Evolutionary conservation across 163 green algal genomes (phyloP), one percentile per base, ranked within the genome.

Genomic region (Volvox carteri): DNA sequence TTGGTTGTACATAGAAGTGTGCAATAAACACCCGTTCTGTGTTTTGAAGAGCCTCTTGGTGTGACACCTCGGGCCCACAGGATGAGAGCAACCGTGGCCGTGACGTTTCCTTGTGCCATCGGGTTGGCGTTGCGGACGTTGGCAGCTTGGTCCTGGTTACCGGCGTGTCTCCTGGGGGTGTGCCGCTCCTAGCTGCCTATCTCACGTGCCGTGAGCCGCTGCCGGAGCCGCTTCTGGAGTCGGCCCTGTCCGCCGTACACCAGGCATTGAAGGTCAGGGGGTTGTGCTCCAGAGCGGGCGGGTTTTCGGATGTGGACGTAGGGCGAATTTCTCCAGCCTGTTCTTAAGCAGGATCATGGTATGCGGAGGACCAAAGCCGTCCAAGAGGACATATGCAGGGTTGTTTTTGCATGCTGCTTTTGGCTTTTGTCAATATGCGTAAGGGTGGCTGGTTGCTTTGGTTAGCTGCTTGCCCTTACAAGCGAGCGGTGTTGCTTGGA

Each of bases 101-200:
- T 44, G 80, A 87, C 33, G 46, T 79, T 7, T 78, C 80, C 16
- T 44, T 87, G n/a, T 79, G 62, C 33, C 80, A 87, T 50, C 62
- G 65, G 0, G 65, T 68, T 12, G 80, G 80, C 4, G 62, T 79
- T 62, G 35, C 44, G 30, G 62, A 78, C 28, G 33, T 52, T n/a
- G 80, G 62, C 30, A 67, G 39, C 65, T 23, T 87, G 41, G 80
- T 87, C 21, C 42, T 68, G 44, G 80, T 44, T 0, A 60, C n/a
- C 7, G 80, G 80, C 8, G 3, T 79, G 79, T 30, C 67, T 58
- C 41, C 62, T 21, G n/a, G n/a, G 56, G 44, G 80, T 35, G 14
- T 19, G 62, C 80, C 80, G 30, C 46, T 87, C 62, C 35, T 87
- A 62, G 30, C 39, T 14, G 23, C 30, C 7, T 87, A 87, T 46